A percentile compares a stretch with the other conserved stretches of the same genome.
Evolutionary conservation across 495 filamentous ascomycete genomes (phyloP).

Genomic region (Ascodesmis nigricans): DNA sequence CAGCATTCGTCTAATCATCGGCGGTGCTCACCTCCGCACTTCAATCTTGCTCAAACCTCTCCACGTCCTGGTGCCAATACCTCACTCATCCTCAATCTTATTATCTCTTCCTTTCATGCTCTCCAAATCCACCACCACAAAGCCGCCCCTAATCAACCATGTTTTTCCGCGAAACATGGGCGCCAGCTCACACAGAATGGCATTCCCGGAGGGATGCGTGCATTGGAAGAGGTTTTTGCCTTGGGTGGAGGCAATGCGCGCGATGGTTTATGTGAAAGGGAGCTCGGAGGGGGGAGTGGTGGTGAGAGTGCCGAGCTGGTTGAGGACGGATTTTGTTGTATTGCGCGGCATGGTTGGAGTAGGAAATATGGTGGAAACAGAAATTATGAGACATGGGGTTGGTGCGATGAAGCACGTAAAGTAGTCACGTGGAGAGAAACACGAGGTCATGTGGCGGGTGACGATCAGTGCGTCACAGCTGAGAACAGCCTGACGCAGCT

Average conservation of each 20-base stretch:
- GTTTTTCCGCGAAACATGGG: constrained; percentile 69
- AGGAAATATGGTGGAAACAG: not conserved
- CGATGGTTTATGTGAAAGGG: constrained; percentile 40
- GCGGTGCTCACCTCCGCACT: too few relatives aligned
- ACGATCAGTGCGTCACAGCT: not conserved
- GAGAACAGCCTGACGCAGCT: too few relatives aligned
- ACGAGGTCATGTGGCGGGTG: not conserved
- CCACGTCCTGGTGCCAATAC: too few relatives aligned
- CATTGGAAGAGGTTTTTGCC: constrained; percentile 76
- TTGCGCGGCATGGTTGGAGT: constrained; percentile 7
- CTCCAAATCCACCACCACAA: constrained; percentile 55
- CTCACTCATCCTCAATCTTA: too few relatives aligned
- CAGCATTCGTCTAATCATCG: too few relatives aligned
- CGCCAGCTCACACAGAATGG: constrained; percentile 53
- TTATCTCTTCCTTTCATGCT: constrained; percentile 46
- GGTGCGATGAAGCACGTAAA: not conserved
- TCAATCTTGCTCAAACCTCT: too few relatives aligned
- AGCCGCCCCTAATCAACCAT: constrained; percentile 73
- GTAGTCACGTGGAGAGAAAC: not conserved
- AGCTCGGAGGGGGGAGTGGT: constrained; percentile 48
- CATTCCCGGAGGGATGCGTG: constrained; percentile 30
- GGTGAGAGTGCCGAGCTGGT: constrained; percentile 13
- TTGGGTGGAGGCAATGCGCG: constrained; percentile 52
- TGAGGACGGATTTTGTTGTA: constrained; percentile 5
- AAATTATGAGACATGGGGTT: not conserved